Percentiles rank a stretch among this genome's conserved stretches.
Conservation (phyloP, 495 filamentous ascomycete species). For the Neurospora sp. region DNA sequence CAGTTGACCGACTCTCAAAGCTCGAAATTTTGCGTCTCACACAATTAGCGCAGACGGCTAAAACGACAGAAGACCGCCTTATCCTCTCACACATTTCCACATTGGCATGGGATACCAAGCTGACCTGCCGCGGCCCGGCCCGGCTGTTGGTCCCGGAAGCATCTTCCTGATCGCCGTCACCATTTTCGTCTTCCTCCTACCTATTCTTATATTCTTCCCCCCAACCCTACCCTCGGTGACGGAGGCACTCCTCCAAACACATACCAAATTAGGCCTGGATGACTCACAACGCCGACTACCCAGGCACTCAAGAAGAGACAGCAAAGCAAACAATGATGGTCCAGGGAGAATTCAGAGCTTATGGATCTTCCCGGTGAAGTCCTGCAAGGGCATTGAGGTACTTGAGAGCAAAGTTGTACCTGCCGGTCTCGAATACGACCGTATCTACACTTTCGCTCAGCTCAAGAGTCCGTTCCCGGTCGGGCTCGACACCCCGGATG, state of each 20-base stretch:
- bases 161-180: conserved; percentile 35
- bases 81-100: background rate
- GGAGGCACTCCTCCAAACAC: conserved; percentile 39
- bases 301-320: conserved; percentile 16
- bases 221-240: conserved; percentile 32
- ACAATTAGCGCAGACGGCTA: background rate
- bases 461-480: conserved; percentile 44
- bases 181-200: conserved; percentile 36
- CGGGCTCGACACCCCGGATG: conserved; percentile 22
- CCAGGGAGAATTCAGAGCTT: conserved; percentile 57
- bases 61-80: background rate
- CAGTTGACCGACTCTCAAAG: background rate
- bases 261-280: conserved; percentile 27
- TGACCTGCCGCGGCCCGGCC: conserved; percentile 7
- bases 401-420: conserved; percentile 51
- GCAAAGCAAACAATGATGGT: conserved; percentile 13
- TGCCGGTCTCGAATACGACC: conserved; percentile 71
- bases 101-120: background rate
- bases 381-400: conserved; percentile 72
- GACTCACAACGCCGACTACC: conserved; percentile 29
- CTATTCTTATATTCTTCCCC: conserved; percentile 36
- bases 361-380: conserved; percentile 83
- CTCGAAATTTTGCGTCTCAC: background rate
- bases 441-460: conserved; percentile 75
- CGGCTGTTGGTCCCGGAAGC: conserved; percentile 15